phyloP scores from a whole-genome alignment of 371 early-diverging fungal species.

The Capillidium rhysosporum region DNA sequence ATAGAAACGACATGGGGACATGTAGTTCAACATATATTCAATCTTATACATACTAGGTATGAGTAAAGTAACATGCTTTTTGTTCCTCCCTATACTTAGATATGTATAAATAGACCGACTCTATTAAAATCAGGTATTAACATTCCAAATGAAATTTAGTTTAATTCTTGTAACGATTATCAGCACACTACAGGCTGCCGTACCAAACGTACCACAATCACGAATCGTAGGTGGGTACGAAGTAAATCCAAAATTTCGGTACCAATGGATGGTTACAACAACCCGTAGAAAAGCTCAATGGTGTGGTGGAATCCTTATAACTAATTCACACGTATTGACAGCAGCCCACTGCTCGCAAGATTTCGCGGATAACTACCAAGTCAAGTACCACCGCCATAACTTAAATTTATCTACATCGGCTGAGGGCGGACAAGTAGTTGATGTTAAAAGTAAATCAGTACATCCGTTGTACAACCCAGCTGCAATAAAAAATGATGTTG shows the following conservation, averaged over 20 bases:
- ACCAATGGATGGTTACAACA: conserved; percentile 3
- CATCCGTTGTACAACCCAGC: neutral
- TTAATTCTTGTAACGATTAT: no score
- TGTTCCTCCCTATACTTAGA: no score
- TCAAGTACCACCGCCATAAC: conserved; percentile 4
- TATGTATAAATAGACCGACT: no score
- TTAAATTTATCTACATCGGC: neutral
- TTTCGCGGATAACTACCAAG: neutral
- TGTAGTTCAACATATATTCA: no score
- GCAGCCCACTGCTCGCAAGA: conserved; percentile 1
- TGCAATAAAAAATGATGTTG: neutral
- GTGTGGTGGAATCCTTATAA: conserved; percentile 3
- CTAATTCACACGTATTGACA: neutral
- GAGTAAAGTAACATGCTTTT: no score
- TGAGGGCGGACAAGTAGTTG: neutral
- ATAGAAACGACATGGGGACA: no score
- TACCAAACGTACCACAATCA: no score
- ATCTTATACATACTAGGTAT: no score
- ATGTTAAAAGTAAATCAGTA: neutral
- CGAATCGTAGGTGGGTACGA: conserved; percentile 1
- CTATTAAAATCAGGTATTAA: no score
- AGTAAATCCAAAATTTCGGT: neutral
- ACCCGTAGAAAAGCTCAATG: neutral
- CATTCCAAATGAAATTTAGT: no score
- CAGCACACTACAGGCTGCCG: no score